Evolutionary conservation across 176 grass and related monocot genomes (phyloP), one percentile per base, ranked within the genome.

Genomic region (Lolium rigidum): DNA sequence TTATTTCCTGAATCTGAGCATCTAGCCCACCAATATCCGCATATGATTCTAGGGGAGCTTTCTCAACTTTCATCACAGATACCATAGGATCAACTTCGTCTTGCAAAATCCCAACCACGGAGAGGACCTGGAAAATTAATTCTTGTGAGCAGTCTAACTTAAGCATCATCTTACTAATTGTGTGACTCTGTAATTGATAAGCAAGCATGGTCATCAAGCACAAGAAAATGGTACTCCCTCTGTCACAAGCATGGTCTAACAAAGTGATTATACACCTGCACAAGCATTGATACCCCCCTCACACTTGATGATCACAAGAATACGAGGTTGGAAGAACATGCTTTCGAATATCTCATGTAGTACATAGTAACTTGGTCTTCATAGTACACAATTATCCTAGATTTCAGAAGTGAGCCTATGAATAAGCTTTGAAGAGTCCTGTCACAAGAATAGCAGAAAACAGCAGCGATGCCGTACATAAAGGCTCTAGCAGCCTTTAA

Each of bases 21-120:
- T 97, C 94, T 80, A 97, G 37, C 22, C 94, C 94, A 70, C 94
- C 94, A 91, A 97, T 97, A 66, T 97, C 91, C 7, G 94, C 94
- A 86, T 97, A 97, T 9, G 94, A 97, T 78, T 97, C 94, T 24
- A 97, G 71, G 31, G 94, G 94, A 41, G 94, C 94, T 76, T 97
- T 97, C 77, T 97, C 94, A 43, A 97, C 94, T 90, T 97, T 97
- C 94, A 97, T 97, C 61, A 97, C 94, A 74, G 94, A 97, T 5
- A 97, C 94, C 94, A 97, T 97, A 24, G 94, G 94, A 77, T 97
- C 94, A 85, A 97, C 94, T 43, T 97, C 94, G 62, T 97, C 94
- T 93, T 97, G 94, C 22, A 97, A 83, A 86, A 97, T 94, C 41
- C 94, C 94, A 52, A 97, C 94, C 18, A 97, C 94, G 2, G 94